These are phyloP conservation scores for Penicillium janthinellum DNA, from an alignment of 2,329 filamentous ascomycete species.

Conservation along the genomic window DNA sequence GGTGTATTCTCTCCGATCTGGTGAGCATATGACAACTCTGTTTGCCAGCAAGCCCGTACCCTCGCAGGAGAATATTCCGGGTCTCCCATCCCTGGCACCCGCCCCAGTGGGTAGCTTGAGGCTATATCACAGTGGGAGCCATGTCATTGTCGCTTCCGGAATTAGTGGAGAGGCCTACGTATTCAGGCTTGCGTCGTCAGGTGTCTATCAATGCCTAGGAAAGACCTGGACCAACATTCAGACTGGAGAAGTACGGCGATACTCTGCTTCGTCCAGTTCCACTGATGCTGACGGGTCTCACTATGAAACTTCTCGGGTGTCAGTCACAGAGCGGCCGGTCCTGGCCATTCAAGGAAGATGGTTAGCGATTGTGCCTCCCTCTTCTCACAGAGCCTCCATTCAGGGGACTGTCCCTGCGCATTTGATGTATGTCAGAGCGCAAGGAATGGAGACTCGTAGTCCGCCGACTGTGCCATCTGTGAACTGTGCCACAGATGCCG, in stretches of 20 bases:
- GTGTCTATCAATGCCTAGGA: constrained; percentile 67
- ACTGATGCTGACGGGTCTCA: constrained; percentile 48
- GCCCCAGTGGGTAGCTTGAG: constrained; percentile 71
- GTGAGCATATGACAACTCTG: constrained; percentile 69
- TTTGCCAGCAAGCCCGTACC: constrained; percentile 68
- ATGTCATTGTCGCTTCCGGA: constrained; percentile 75
- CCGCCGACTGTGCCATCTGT: constrained; percentile 46
- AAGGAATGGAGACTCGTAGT: constrained; percentile 46
- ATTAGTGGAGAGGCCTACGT: constrained; percentile 85
- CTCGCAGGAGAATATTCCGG: constrained; percentile 60
- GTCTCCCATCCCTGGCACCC: constrained; percentile 67
- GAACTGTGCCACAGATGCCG: constrained; percentile 49
- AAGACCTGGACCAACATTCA: constrained; percentile 93
- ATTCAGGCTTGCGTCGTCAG: constrained; percentile 53
- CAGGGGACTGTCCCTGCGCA: constrained; percentile 44
- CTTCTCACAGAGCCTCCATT: constrained; percentile 42
- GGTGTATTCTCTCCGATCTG: constrained; percentile 80
- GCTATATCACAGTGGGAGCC: constrained; percentile 71
- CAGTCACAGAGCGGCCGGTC: constrained; percentile 41
- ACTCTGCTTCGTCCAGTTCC: constrained; percentile 50
- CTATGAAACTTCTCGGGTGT: constrained; percentile 37
- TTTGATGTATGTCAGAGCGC: constrained; percentile 38
- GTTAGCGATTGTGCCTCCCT: constrained; percentile 49
- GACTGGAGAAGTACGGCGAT: constrained; percentile 46
- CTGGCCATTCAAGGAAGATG: constrained; percentile 50